Conservation (phyloP, 495 filamentous ascomycete genomes). For the Letharia columbiana region DNA sequence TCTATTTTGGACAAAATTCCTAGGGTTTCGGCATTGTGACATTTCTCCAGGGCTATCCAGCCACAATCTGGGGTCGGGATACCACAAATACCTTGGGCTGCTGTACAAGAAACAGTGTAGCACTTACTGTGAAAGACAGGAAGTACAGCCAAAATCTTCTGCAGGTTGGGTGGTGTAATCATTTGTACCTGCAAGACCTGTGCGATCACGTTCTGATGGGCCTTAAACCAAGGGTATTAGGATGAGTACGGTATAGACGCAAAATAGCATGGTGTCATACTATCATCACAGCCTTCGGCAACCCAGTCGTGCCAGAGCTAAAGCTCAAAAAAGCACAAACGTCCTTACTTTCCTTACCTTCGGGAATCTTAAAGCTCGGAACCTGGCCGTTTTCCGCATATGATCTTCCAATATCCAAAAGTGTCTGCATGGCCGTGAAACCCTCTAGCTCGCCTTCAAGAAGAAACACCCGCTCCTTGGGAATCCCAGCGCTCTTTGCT, state of each 20-base stretch:
- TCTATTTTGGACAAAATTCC: neutral
- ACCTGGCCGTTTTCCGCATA: conserved; percentile 34
- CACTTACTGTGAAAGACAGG: conserved; percentile 44
- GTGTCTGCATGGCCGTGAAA: conserved; percentile 41
- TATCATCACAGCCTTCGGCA: conserved; percentile 41
- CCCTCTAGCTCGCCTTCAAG: conserved; percentile 44
- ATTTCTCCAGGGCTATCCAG: too few relatives aligned
- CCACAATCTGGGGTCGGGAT: too few relatives aligned
- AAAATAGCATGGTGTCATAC: neutral
- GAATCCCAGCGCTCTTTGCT: conserved; percentile 45
- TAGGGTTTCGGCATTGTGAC: neutral
- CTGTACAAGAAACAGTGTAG: neutral
- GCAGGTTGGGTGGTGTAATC: conserved; percentile 39
- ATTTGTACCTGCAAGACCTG: conserved; percentile 49
- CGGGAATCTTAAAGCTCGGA: conserved; percentile 36
- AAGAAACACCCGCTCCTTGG: conserved; percentile 42
- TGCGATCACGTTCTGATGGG: conserved; percentile 55
- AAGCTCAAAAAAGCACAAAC: conserved; percentile 50
- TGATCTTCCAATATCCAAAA: conserved; percentile 38
- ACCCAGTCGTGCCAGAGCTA: conserved; percentile 44
- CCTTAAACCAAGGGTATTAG: conserved; percentile 31
- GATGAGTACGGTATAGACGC: neutral
- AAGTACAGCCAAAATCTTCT: conserved; percentile 44
- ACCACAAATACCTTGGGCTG: too few relatives aligned
- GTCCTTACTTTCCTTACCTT: conserved; percentile 44